phyloP scores from a whole-genome alignment of 164 flowering plant genomes.

The Vitis cinerea region DNA sequence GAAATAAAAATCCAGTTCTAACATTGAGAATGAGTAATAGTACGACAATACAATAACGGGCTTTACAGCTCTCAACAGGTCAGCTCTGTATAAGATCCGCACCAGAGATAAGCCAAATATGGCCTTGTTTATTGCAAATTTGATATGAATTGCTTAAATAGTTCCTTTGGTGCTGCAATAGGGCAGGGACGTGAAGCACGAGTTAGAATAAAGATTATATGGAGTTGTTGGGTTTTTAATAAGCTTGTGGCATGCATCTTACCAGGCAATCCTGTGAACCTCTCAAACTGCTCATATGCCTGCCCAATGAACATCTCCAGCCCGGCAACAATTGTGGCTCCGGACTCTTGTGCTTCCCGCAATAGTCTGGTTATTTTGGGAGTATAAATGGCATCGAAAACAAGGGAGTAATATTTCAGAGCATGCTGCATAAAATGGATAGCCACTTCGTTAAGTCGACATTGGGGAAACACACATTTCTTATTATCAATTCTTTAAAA shows the following conservation, averaged over 20 bases:
- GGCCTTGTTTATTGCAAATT: slow-evolving; percentile 7
- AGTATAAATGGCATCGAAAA: slow-evolving; percentile 93
- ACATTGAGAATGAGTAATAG: neutral
- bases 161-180: slow-evolving; percentile 58
- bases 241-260: slow-evolving; percentile 6
- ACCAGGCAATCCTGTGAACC: slow-evolving; percentile 95
- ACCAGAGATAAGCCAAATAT: neutral
- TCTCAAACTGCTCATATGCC: slow-evolving; percentile 80
- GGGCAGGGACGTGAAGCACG: neutral
- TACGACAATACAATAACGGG: neutral
- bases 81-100: neutral
- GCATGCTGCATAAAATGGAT: slow-evolving; percentile 53
- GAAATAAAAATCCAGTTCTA: too few relatives aligned
- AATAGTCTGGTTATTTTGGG: slow-evolving; percentile 87
- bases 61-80: too few relatives aligned
- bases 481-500: too few relatives aligned
- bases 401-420: slow-evolving; percentile 60
- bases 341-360: slow-evolving; percentile 78
- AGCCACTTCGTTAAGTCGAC: neutral
- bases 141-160: slow-evolving; percentile 40
- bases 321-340: slow-evolving; percentile 70
- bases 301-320: slow-evolving; percentile 95
- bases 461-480: too few relatives aligned
- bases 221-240: neutral
- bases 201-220: neutral